These are phyloP conservation scores for Dioszegia aurantiaca DNA, from an alignment of 768 basidiomycete species.

Conservation along the genomic window DNA sequence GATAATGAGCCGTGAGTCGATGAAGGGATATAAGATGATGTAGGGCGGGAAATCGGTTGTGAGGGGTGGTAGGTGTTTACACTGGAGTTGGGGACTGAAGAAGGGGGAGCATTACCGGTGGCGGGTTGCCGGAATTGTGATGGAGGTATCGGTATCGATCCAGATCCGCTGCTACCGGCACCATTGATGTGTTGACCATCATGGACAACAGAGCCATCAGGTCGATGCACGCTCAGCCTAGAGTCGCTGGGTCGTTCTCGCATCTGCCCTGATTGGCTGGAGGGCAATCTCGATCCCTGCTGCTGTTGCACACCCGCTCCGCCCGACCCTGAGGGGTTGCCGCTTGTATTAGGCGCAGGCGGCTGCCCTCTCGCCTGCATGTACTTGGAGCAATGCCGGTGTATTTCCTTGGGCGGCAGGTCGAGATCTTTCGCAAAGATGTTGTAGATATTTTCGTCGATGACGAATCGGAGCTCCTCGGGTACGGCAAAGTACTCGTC, in stretches of 20 bases:
- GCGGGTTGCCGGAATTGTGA: background rate
- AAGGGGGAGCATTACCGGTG: background rate
- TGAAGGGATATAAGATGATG: conserved; percentile 10
- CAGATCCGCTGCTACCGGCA: background rate
- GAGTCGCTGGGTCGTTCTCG: conserved; percentile 26
- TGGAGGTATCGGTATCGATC: conserved; percentile 3
- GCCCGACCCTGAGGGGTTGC: background rate
- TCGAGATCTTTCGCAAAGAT: conserved; percentile 85
- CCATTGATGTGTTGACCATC: background rate
- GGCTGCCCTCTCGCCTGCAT: conserved; percentile 53
- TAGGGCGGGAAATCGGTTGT: background rate
- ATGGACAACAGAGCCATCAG: conserved; percentile 15
- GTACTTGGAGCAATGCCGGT: conserved; percentile 93
- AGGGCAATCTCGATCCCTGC: conserved; percentile 5
- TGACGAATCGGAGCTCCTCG: conserved; percentile 76
- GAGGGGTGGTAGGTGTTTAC: conserved; percentile 1
- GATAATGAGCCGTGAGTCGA: background rate
- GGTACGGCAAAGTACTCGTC: conserved; percentile 96
- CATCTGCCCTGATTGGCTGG: conserved; percentile 17
- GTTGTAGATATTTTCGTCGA: conserved; percentile 73
- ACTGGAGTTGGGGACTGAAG: background rate
- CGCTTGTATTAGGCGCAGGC: background rate
- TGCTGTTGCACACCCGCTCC: background rate
- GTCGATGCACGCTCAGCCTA: conserved; percentile 23
- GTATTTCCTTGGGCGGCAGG: conserved; percentile 86